phyloP scores from a whole-genome alignment of 2,329 filamentous ascomycete species.

The Ampelomyces quisqualis region DNA sequence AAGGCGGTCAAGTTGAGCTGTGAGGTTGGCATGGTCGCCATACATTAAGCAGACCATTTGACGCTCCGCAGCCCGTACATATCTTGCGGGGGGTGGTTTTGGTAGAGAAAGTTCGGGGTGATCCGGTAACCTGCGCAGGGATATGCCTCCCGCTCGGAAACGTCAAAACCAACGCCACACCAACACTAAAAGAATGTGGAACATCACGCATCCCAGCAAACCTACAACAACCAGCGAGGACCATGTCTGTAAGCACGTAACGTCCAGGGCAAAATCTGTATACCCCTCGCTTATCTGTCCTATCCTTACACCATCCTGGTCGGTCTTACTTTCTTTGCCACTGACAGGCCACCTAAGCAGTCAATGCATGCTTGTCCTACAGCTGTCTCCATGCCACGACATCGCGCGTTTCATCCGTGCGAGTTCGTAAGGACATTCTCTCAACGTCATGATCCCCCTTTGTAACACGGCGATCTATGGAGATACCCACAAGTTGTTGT shows the following conservation, averaged over 20 bases:
- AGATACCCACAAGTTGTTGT: conserved; percentile 17
- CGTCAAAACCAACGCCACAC: conserved; percentile 20
- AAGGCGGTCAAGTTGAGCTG: not conserved
- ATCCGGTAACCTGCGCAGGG: conserved; percentile 21
- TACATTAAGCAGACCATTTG: conserved; percentile 16
- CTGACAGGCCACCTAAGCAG: conserved; percentile 7
- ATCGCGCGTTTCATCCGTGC: conserved; percentile 5
- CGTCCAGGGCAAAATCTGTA: conserved; percentile 12
- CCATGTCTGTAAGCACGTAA: conserved; percentile 15
- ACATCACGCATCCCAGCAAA: conserved; percentile 18
- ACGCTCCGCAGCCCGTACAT: too few relatives aligned
- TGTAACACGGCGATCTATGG: conserved; percentile 19
- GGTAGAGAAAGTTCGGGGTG: conserved; percentile 20
- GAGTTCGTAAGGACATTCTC: conserved; percentile 7
- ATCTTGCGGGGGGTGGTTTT: conserved; percentile 17
- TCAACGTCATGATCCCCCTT: conserved; percentile 32
- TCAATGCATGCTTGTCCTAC: conserved; percentile 22
- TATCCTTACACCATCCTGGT: conserved; percentile 10
- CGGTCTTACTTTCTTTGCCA: conserved; percentile 4
- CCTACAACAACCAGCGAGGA: conserved; percentile 13
- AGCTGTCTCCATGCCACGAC: conserved; percentile 20
- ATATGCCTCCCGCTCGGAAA: conserved; percentile 21
- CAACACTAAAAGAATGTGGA: conserved; percentile 14
- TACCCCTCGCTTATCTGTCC: conserved; percentile 8
- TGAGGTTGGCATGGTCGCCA: conserved; percentile 17